These are phyloP conservation scores for Colletotrichum orbiculare DNA, from an alignment of 2,329 filamentous ascomycete species.

Conservation along the genomic window DNA sequence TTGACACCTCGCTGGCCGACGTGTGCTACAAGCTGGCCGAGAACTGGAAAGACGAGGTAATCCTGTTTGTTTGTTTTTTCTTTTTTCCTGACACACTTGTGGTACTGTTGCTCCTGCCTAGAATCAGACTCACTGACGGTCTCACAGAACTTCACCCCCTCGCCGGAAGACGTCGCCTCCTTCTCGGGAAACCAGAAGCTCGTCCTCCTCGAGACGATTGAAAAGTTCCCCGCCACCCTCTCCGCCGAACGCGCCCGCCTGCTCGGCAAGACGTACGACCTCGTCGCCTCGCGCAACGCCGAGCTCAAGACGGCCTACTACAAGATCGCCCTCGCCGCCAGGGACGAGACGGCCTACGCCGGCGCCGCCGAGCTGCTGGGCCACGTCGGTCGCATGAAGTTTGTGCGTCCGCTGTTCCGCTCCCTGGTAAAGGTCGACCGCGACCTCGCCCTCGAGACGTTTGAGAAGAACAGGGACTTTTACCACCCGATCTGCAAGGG, in stretches of 20 bases:
- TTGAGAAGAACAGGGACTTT: slow-evolving; percentile 88
- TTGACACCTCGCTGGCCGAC: slow-evolving; percentile 89
- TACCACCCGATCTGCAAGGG: slow-evolving; percentile 93
- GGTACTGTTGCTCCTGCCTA: no score
- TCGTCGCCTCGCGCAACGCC: slow-evolving; percentile 81
- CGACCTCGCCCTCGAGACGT: slow-evolving; percentile 81
- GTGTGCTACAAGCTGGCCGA: slow-evolving; percentile 84
- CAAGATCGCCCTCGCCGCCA: slow-evolving; percentile 79
- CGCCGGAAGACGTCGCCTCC: slow-evolving; percentile 72
- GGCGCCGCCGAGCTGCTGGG: slow-evolving; percentile 81
- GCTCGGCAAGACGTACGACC: slow-evolving; percentile 81
- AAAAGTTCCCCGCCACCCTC: slow-evolving; percentile 74
- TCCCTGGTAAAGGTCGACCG: slow-evolving; percentile 80
- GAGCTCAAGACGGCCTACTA: slow-evolving; percentile 88
- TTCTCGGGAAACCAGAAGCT: slow-evolving; percentile 91
- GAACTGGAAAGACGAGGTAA: slow-evolving; percentile 77
- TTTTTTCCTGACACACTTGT: no score
- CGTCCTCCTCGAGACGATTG: slow-evolving; percentile 86
- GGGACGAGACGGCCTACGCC: slow-evolving; percentile 75
- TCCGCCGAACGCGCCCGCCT: slow-evolving; percentile 72
- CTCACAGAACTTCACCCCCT: slow-evolving; percentile 69
- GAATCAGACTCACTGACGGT: slow-evolving; percentile 27
- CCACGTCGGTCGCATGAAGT: slow-evolving; percentile 94
- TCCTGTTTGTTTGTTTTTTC: slow-evolving; percentile 45
- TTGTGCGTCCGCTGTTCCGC: slow-evolving; percentile 86